Conservation (phyloP, 495 filamentous ascomycete genomes). For the Talaromyces borbonicus region DNA sequence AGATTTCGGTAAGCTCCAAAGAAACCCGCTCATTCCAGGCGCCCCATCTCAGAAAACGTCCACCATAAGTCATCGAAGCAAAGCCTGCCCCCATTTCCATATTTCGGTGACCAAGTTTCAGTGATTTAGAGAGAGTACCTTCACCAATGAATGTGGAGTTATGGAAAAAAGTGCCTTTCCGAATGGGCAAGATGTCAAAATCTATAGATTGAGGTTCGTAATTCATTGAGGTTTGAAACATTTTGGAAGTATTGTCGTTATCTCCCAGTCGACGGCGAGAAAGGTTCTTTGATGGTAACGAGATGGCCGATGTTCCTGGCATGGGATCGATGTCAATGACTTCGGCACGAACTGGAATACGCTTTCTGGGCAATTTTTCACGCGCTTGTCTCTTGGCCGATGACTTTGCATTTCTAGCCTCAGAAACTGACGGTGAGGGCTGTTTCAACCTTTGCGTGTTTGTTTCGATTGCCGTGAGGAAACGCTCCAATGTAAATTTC, state of each 20-base stretch:
- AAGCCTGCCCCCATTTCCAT: constrained; percentile 23
- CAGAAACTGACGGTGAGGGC: not conserved
- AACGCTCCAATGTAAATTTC: constrained; percentile 31
- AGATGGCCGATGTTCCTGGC: not conserved
- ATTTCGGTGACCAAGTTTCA: constrained; percentile 23
- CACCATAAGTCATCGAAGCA: constrained; percentile 34
- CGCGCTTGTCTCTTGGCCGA: not conserved
- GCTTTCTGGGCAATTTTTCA: not conserved
- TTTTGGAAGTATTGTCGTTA: constrained; percentile 10
- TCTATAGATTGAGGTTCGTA: constrained; percentile 35
- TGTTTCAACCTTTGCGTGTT: constrained; percentile 10
- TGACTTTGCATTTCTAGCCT: not conserved
- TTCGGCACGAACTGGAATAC: not conserved
- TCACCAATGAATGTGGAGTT: constrained; percentile 66
- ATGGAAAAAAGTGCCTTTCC: constrained; percentile 63
- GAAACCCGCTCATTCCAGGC: constrained; percentile 60
- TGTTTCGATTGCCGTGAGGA: constrained; percentile 17
- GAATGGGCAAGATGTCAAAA: constrained; percentile 63
- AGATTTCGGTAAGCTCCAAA: constrained; percentile 52
- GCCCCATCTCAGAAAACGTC: constrained; percentile 51
- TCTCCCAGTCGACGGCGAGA: constrained; percentile 4
- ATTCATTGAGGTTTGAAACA: not conserved
- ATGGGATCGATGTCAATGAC: not conserved
- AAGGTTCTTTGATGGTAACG: not conserved
- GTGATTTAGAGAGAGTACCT: constrained; percentile 49